These are phyloP conservation scores for Malus sylvestris DNA, from an alignment of 306 rosid species.

Conservation along the genomic window DNA sequence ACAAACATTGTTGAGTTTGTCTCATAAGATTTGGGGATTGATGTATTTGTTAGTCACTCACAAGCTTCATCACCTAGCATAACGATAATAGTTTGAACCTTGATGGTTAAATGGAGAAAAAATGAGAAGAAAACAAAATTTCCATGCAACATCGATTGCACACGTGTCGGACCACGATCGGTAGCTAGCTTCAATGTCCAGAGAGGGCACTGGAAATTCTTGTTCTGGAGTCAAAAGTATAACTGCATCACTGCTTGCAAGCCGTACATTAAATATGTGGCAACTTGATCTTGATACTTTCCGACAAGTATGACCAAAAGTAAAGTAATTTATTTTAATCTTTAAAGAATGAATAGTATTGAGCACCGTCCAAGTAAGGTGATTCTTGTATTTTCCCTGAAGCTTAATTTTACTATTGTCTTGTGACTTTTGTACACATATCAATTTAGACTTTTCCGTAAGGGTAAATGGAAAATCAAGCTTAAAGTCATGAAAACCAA, in stretches of 20 bases:
- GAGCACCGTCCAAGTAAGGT: background rate
- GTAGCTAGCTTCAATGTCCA: background rate
- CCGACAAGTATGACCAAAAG: background rate
- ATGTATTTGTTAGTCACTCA: background rate
- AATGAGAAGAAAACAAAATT: background rate
- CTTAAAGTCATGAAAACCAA: background rate
- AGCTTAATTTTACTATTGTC: background rate
- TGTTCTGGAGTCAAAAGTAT: slow-evolving; percentile 9
- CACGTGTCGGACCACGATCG: background rate
- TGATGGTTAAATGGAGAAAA: background rate
- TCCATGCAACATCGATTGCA: background rate
- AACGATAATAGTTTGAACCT: too few species aligned
- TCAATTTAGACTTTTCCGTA: background rate
- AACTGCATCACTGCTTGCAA: background rate
- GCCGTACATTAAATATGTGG: background rate
- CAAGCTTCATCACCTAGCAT: background rate
- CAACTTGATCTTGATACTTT: slow-evolving; percentile 5
- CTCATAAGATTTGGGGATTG: background rate
- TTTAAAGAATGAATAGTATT: background rate
- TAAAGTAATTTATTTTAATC: background rate
- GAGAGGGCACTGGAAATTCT: background rate
- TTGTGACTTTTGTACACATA: background rate
- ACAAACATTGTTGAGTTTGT: background rate
- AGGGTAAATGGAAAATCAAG: background rate
- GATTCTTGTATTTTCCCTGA: background rate